Evolutionary conservation across 169 alveolate genomes (phyloP).

Genomic region (Plasmodium ovale): DNA sequence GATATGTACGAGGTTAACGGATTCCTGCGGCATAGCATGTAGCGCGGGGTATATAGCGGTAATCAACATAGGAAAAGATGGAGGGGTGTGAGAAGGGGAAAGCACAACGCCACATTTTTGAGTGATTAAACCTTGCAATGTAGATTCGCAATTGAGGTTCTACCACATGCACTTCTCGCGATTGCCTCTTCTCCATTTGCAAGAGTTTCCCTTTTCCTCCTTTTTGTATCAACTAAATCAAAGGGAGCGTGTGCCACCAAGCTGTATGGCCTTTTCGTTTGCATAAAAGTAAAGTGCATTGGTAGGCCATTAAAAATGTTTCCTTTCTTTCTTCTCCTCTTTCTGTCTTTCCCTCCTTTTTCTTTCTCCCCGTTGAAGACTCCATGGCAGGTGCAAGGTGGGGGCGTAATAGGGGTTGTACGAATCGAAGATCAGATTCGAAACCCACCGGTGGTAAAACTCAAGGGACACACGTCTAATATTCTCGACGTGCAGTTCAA

Average conservation of each 20-base stretch:
- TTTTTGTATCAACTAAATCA: no score
- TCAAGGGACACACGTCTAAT: slow-evolving; percentile 81
- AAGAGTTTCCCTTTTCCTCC: no score
- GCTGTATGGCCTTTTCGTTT: no score
- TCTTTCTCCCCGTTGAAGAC: slow-evolving; percentile 28
- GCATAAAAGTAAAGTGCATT: no score
- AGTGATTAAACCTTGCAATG: no score
- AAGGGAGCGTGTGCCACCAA: no score
- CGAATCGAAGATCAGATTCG: slow-evolving; percentile 78
- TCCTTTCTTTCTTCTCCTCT: slow-evolving; percentile 10
- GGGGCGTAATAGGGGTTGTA: slow-evolving; percentile 82
- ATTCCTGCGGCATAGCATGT: slow-evolving; percentile 68
- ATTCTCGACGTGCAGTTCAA: slow-evolving; percentile 82
- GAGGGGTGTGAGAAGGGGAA: neutral
- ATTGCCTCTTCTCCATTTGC: no score
- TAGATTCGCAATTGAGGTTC: no score
- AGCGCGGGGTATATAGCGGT: slow-evolving; percentile 69
- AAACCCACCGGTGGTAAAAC: slow-evolving; percentile 78
- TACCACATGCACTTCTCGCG: no score
- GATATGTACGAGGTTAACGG: slow-evolving; percentile 50
- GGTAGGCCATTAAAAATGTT: no score
- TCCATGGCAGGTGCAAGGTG: slow-evolving; percentile 88
- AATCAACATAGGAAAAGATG: neutral
- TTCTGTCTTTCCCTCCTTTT: no score
- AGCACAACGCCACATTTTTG: neutral